Percentiles rank a stretch among this genome's conserved stretches.
phyloP scores from a whole-genome alignment of 2,329 filamentous ascomycete species.

The Gaeumannomyces sp. region DNA sequence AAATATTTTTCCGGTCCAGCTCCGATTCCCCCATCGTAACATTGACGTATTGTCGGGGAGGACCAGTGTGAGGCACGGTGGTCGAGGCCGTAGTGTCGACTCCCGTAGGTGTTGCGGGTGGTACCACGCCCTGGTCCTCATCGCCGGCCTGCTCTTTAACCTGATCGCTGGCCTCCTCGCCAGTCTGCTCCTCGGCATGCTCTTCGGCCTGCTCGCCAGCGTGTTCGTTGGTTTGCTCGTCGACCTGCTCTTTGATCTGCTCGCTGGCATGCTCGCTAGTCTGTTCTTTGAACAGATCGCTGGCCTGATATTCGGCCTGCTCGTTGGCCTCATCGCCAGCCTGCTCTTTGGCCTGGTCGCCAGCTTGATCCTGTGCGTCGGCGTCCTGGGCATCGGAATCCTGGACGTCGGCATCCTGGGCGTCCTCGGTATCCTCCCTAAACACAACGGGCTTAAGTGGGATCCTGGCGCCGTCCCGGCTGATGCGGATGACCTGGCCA shows the following conservation, averaged over 20 bases:
- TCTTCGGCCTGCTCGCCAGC: neutral
- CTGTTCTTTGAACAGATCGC: no score
- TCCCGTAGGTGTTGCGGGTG: no score
- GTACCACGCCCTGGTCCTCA: no score
- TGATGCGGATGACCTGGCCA: slow-evolving; percentile 12
- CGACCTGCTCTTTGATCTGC: no score
- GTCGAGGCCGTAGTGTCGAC: no score
- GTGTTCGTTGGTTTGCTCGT: neutral
- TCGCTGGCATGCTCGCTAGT: no score
- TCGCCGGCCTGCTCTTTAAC: no score
- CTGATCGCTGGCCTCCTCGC: no score
- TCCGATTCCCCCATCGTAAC: no score
- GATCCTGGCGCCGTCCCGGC: neutral
- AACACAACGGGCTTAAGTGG: neutral
- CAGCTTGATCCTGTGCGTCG: neutral
- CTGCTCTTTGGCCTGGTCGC: neutral
- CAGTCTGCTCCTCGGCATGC: no score
- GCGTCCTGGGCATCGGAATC: neutral
- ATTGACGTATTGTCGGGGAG: no score
- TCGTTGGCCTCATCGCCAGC: neutral
- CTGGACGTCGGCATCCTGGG: neutral
- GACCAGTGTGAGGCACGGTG: no score
- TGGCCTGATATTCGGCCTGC: neutral
- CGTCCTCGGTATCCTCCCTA: neutral
- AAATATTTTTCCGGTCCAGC: neutral